Evolutionary conservation across 805 yeast genomes (phyloP).

Genomic region (Huiozyma sinensis): DNA sequence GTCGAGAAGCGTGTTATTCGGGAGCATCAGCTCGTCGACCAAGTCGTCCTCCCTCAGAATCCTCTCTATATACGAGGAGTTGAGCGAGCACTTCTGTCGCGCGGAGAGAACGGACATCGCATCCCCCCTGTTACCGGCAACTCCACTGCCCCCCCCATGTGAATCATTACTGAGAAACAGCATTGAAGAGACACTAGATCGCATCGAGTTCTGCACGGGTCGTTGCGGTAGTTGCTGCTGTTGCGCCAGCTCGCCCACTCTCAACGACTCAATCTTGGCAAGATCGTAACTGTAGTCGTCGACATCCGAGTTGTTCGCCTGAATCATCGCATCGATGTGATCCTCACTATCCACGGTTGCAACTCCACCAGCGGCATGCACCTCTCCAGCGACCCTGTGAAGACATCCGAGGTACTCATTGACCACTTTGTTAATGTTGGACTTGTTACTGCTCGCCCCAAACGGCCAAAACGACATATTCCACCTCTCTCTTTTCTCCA

Average conservation of each 20-base stretch:
- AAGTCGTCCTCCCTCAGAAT: constrained; percentile 31
- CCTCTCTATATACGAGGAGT: constrained; percentile 26
- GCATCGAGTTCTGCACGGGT: neutral
- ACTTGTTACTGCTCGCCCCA: constrained; percentile 24
- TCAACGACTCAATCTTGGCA: constrained; percentile 1
- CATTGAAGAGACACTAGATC: constrained; percentile 2
- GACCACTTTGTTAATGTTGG: constrained; percentile 26
- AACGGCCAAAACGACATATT: constrained; percentile 33
- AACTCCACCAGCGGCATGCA: neutral
- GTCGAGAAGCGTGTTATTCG: constrained; percentile 35
- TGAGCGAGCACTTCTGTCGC: constrained; percentile 1
- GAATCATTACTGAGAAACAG: constrained; percentile 1
- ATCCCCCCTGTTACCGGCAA: neutral
- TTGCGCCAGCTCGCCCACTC: neutral
- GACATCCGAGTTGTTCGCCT: neutral
- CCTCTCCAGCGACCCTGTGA: neutral
- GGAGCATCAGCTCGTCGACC: constrained; percentile 28
- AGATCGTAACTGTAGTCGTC: constrained; percentile 1
- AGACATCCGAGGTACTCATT: constrained; percentile 25
- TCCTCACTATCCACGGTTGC: neutral
- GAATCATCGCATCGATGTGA: neutral
- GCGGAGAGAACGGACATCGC: neutral
- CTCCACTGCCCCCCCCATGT: neutral
- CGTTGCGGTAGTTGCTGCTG: no score
- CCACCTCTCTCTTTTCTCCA: no score